Base-by-base conservation (phyloP, 768 basidiomycete species). In the Hypholoma fasciculare region DNA sequence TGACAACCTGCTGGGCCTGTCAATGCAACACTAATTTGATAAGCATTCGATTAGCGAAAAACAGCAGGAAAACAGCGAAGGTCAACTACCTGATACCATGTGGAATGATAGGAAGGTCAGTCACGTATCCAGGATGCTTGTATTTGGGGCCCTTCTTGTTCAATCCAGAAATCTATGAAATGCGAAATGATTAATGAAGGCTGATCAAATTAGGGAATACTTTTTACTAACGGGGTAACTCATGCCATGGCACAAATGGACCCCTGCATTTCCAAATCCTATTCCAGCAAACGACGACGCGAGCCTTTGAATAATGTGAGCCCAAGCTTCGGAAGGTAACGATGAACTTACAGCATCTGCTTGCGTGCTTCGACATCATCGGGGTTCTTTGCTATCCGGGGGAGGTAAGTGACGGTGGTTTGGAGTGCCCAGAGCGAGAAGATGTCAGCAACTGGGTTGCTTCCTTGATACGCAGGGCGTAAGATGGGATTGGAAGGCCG, bases 131-230 rank as follows among this genome's bases (percentile, higher is more conserved):
- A 23, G 93, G 85, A 70, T 96, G 94, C 69, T 90, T 86, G 74
- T 92, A 98, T 68, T 92, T 90, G 1, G 94, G 92, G 0, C 96
- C 93, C 62, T 87, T 88, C 76, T 98, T 97, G 78, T 98, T 98
- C 69, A 96, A 73, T 1, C 94, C 92, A 9, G 94, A 95, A 59
- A 97, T 93, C 92, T 94, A 58, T 13, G 52, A 3, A 39, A 9
- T 11, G 17, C 11, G 42, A 58, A 52, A 30, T 56, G 30, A 34
- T 23, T 42, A 2, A 27, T 26, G 14, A 14, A 43, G 30, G 49
- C 7, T 20, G 8, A n/a, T 44, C n/a, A 17, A 39, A 27, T 16
- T 7, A 30, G 17, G 11, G n/a, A 16, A n/a, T 7, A 58, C 26
- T 23, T 7, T 27, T 38, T 40, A 75, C 85, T 60, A 65, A 92